Evolutionary conservation across 345 rosid genomes (phyloP), one percentile per base, ranked within the genome.

Genomic region (Conringia planisiliqua): DNA sequence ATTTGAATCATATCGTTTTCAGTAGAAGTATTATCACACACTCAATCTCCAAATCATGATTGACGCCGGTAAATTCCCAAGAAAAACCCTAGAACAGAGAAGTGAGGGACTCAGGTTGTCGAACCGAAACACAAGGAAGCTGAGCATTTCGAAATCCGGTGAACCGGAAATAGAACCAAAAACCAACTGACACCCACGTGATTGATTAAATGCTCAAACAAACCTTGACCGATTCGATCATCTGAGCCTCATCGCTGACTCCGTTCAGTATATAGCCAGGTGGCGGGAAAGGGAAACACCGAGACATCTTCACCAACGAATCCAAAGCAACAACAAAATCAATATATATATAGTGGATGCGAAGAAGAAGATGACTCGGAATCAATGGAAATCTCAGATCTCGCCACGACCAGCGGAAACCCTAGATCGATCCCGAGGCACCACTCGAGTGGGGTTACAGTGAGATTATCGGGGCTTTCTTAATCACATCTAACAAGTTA

Each of bases 221-320:
- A 88, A 90, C 92, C 96, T 90, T 82, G 77, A 82, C 78, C 72
- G 86, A 82, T 62, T 80, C 81, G 74, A 79, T 82, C 87, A 81
- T 79, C 85, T 77, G 30, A 73, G 83, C 78, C 74, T 76, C 83
- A 51, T 75, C 84, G 58, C 80, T 47, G 10, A 52, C 73, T 65
- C 86, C 86, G 65, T 58, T 77, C 47, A 81, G 69, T 69, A 64
- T 61, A 68, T 79, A 78, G 24, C 82, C 81, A 55, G 79, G 85
- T 63, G 82, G 86, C 62, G 82, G 83, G 57, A 79, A 88, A 63
- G 89, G 87, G 65, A 71, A 88, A 86, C 95, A 89, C 75, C 95
- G 86, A 61, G 95, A 84, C 95, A 89, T 87, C 62, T 56, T 73
- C n/a, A n/a, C n/a, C n/a, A 26, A 47, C 30, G 10, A 65, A 66